Evolutionary conservation across 2,329 filamentous ascomycete genomes (phyloP).

Genomic region (Neopestalotiopsis rosae): DNA sequence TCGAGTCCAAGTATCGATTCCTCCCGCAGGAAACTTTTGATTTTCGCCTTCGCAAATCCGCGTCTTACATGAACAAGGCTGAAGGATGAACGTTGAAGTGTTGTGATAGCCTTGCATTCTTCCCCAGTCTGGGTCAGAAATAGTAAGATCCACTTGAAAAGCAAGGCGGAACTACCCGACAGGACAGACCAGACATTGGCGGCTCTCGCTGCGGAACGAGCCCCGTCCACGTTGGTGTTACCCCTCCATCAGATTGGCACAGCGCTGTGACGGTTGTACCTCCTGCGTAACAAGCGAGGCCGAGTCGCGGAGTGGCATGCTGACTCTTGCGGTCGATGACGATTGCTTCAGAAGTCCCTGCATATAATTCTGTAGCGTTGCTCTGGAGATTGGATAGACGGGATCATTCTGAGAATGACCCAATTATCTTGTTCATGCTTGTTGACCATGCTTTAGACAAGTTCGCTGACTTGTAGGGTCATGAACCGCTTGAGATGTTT

Average conservation of each 20-base stretch:
- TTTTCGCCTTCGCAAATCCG: background rate
- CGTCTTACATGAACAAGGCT: conserved; percentile 8
- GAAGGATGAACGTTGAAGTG: background rate
- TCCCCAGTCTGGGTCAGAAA: conserved; percentile 1
- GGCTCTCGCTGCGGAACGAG: background rate
- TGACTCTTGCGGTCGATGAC: background rate
- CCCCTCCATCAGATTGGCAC: background rate
- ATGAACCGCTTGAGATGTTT: no score
- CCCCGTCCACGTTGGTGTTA: background rate
- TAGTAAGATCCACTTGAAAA: conserved; percentile 4
- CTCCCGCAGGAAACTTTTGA: background rate
- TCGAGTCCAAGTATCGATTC: conserved; percentile 14
- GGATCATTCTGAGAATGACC: no score
- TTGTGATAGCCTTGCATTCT: conserved; percentile 15
- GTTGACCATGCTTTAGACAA: no score
- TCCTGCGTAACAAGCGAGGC: background rate
- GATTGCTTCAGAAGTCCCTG: no score
- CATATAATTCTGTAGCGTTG: no score
- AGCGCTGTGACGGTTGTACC: background rate
- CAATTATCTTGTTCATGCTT: no score
- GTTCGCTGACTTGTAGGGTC: no score
- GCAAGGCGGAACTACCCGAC: background rate
- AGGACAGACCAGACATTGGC: background rate
- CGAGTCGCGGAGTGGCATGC: background rate
- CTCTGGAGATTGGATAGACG: no score